These are phyloP conservation scores for Bidens hawaiensis DNA, from an alignment of 140 eudicot genomes.

Conservation along the genomic window DNA sequence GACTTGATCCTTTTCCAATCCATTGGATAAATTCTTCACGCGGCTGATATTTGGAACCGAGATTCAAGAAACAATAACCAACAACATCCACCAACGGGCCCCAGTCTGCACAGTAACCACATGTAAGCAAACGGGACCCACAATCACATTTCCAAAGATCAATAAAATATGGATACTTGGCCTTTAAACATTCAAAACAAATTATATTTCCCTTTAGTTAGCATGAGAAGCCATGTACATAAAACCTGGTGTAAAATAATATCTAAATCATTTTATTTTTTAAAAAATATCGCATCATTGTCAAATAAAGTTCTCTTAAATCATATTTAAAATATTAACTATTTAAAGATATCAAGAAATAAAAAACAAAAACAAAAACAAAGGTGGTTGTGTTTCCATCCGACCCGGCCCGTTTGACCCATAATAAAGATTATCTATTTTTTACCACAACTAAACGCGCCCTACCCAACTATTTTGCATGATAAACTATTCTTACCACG, in stretches of 20 bases:
- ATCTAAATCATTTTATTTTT: neutral
- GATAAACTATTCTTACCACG: constrained; percentile 44
- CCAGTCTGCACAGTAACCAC: constrained; percentile 62
- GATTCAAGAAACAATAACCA: constrained; percentile 90
- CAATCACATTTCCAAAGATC: no score
- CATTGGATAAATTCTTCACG: constrained; percentile 56
- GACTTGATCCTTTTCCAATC: constrained; percentile 79
- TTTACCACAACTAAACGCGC: neutral
- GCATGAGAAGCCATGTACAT: neutral
- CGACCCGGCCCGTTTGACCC: neutral
- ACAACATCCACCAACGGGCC: constrained; percentile 90
- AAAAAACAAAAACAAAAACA: no score
- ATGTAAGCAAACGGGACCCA: constrained; percentile 4
- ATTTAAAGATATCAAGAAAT: neutral
- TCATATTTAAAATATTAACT: neutral
- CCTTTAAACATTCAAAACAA: neutral
- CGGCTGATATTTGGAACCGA: constrained; percentile 71
- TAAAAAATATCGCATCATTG: neutral
- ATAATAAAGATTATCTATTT: no score
- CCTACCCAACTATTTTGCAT: neutral
- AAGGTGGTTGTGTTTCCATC: neutral
- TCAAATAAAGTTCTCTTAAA: neutral
- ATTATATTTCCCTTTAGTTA: neutral
- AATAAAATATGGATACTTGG: neutral
- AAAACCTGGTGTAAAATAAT: neutral